Conservation (phyloP, 306 rosid species). For the Ormosia emarginata region DNA sequence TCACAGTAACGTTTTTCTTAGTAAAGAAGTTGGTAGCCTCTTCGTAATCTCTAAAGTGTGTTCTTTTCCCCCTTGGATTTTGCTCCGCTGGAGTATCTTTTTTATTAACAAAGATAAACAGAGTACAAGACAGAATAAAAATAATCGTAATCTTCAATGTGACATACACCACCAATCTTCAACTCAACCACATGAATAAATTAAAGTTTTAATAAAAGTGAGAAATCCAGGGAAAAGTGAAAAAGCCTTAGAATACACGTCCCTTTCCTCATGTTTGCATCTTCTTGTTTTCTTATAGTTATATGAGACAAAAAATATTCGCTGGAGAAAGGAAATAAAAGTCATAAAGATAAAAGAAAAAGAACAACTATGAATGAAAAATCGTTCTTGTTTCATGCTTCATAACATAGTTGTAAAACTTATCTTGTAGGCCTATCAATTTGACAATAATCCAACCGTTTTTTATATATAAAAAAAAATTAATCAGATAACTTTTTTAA, state of each 20-base stretch:
- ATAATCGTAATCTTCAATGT: background rate
- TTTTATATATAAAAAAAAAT: too few species aligned
- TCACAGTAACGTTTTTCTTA: too few species aligned
- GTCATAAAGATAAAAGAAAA: background rate
- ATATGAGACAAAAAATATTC: background rate
- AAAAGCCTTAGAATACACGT: background rate
- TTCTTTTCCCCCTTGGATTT: background rate
- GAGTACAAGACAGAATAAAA: background rate
- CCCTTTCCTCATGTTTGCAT: background rate
- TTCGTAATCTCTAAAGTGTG: background rate
- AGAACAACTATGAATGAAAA: background rate
- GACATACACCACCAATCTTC: constrained; percentile 18
- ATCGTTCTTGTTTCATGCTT: background rate
- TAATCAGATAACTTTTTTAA: too few species aligned
- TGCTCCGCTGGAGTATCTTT: background rate
- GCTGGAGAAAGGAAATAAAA: background rate
- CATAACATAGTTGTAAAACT: background rate
- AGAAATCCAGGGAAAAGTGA: background rate
- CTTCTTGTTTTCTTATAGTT: background rate
- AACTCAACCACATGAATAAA: background rate
- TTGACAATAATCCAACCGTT: too few species aligned
- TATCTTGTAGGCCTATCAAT: too few species aligned
- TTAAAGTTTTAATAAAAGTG: background rate
- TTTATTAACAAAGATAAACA: background rate
- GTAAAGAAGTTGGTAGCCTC: too few species aligned